A percentile compares a stretch with the other conserved stretches of the same genome.
Conservation (phyloP, 441 rosid species). For the Dalechampia spathulata region DNA sequence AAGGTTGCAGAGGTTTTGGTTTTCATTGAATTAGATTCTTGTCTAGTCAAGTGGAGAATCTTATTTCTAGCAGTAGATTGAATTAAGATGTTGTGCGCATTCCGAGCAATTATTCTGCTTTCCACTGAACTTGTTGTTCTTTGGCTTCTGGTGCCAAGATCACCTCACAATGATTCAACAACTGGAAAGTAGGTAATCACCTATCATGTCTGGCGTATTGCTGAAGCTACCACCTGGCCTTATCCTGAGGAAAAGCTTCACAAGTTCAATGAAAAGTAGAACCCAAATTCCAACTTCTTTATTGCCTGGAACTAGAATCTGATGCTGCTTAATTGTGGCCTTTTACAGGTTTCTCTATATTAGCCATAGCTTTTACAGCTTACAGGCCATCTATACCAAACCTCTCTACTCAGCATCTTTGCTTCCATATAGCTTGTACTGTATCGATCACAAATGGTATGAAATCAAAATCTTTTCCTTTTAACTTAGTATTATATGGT, state of each 20-base stretch:
- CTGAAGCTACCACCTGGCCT: slow-evolving; percentile 4
- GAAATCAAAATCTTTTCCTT: background rate
- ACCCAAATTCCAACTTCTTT: background rate
- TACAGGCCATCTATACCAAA: too few species aligned
- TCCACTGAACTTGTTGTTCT: background rate
- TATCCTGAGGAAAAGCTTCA: background rate
- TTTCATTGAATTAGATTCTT: too few species aligned
- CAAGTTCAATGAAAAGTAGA: background rate
- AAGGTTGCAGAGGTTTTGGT: too few species aligned
- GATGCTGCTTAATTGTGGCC: slow-evolving; percentile 2
- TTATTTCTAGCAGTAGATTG: background rate
- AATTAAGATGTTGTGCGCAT: background rate
- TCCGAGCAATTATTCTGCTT: background rate
- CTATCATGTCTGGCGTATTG: background rate
- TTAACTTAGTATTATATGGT: too few species aligned
- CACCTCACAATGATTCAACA: background rate
- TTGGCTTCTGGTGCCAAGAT: background rate
- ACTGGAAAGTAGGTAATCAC: slow-evolving; percentile 1
- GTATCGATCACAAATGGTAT: slow-evolving; percentile 5
- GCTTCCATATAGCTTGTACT: background rate
- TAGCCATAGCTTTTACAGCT: background rate
- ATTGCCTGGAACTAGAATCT: slow-evolving; percentile 1
- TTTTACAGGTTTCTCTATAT: background rate
- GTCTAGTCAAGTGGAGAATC: background rate
- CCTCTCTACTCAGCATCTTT: background rate